phyloP scores from a whole-genome alignment of 768 basidiomycete genomes.

The Mycena belliarum region DNA sequence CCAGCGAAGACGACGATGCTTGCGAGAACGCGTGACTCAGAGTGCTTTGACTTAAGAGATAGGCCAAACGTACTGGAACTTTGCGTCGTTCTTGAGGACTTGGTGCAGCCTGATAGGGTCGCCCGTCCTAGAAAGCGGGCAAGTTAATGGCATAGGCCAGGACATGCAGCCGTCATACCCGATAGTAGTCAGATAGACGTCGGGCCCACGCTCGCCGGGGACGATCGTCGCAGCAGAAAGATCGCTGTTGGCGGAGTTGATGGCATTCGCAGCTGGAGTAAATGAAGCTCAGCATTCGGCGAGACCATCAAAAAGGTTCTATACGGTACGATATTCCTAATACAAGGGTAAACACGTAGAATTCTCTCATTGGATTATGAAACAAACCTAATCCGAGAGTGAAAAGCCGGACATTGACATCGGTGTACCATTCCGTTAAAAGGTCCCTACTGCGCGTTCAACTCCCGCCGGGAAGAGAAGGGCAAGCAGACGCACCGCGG shows the following conservation, averaged over 20 bases:
- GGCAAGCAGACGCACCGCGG: constrained; percentile 10
- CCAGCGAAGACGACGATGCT: constrained; percentile 23
- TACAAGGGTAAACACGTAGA: background rate
- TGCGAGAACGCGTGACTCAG: background rate
- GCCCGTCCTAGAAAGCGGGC: constrained; percentile 10
- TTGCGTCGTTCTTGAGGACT: constrained; percentile 24
- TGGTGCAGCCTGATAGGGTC: constrained; percentile 23
- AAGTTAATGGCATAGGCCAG: background rate
- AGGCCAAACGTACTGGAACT: constrained; percentile 15
- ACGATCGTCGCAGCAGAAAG: constrained; percentile 18
- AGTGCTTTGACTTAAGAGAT: background rate
- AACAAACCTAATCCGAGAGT: constrained; percentile 21
- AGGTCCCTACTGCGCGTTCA: constrained; percentile 11
- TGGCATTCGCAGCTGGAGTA: constrained; percentile 7
- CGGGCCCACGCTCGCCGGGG: constrained; percentile 23
- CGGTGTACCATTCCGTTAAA: constrained; percentile 23
- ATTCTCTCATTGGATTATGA: background rate
- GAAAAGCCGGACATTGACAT: constrained; percentile 21
- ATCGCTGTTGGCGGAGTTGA: constrained; percentile 17
- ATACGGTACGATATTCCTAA: constrained; percentile 23
- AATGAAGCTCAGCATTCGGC: background rate
- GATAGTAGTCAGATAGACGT: constrained; percentile 20
- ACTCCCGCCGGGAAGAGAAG: too few species aligned
- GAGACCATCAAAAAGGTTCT: background rate
- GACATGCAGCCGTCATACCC: constrained; percentile 3